Evolutionary conservation across 1,284 basidiomycete genomes (phyloP), one percentile per base, ranked within the genome.

Genomic region (Trametes hirsuta): DNA sequence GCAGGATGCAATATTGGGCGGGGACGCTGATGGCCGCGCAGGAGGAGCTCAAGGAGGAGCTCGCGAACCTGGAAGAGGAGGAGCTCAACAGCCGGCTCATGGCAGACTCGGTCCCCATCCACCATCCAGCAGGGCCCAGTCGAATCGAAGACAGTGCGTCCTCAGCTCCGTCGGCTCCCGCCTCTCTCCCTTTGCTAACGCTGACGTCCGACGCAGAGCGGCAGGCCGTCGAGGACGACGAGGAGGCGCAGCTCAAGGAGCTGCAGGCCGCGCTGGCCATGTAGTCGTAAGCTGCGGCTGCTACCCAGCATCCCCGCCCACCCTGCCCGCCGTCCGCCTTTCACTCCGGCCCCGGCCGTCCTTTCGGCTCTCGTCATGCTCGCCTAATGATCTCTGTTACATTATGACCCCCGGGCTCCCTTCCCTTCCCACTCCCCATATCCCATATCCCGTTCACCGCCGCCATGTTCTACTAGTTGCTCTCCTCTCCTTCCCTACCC

Each of bases 241-340:
- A 98, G 75, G 97, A 96, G 68, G 90, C 86, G 47, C 91, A 98
- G 77, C 87, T 99, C 72, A 87, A 86, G 74, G 88, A 94, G 75
- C 81, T 99, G 68, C 97, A 98, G 79, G 96, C 95, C 18, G 90
- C 90, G 60, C 78, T 97, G 71, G 91, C 95, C 40, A 94, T 96
- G 91, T 96, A 79, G 67, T 66, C 49, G 22, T 41, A 34, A 14
- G 14, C 5, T 40, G 39, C 39, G 12, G 39, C 5, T 40, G 39
- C 5, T 40, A 11, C 39, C 14, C 39, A 12, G 40, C 39, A 6
- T 34, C 47, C 54, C 59, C 41, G 47, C 56, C 57, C 63, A 2
- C 47, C 55, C 42, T 48, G 49, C 55, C 40, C 58, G 18, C 59
- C 57, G 47, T 39, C 64, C 21, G 34, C 39, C 18, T 34, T 34